Base-by-base conservation (phyloP, 768 basidiomycete genomes). In the Serendipita sp. region DNA sequence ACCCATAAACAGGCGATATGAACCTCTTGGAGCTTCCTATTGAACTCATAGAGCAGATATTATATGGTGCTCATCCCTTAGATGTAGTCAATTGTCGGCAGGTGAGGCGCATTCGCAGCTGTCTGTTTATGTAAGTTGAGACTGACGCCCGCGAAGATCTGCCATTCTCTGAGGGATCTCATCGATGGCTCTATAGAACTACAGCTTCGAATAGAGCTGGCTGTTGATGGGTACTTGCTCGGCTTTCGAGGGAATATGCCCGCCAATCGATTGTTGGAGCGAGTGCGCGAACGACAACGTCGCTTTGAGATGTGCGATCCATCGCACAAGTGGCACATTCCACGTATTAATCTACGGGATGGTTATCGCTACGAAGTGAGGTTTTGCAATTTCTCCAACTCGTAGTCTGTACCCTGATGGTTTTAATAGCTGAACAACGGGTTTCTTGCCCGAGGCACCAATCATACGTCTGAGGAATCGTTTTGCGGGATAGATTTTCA, bases 161-260 rank as follows among this genome's bases (percentile, higher is more conserved):
- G 53, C 30, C 22, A 24, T 11, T 9, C 13, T 9, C n/a, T 58
- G 9, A 22, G 31, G 14, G 9, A 24, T n/a, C 4, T 58, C 28
- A 33, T 58, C 4, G 53, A 58, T 33, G 31, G 4, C 4, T 58
- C 53, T 58, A 58, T 58, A 4, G 53, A 58, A 58, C 11, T 58
- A 9, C 26, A 58, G 26, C 53, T 58, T 28, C 53, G 53, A 13
- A 58, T 58, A n/a, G 53, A 58, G 31, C 53, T 58, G 26, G 53
- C 24, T 13, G 11, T 58, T 11, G 53, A 58, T 58, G 53, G 53
- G 4, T n/a, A 24, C 13, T 26, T 58, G 14, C 33, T 58, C 11
- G 30, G 13, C 53, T 11, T 4, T 4, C 17, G 17, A 34, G 24
- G 24, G 26, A 9, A 24, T 9, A 4, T 58, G 4, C 24, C 53